These are phyloP conservation scores for Wickerhamomyces tratensis DNA, from an alignment of 805 yeast genomes.

Conservation along the genomic window DNA sequence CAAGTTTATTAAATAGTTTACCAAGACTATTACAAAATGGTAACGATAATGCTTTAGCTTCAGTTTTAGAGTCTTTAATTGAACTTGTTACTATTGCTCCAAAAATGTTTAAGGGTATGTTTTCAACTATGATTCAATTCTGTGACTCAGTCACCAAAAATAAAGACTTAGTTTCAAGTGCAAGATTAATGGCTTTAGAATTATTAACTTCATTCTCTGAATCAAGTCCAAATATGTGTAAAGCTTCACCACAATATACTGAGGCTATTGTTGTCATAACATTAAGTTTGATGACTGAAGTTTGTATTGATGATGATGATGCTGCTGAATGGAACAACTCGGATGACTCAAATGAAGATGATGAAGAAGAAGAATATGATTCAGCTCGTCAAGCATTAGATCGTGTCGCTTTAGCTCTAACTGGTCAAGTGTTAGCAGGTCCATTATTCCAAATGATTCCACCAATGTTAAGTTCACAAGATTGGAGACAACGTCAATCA, in stretches of 20 bases:
- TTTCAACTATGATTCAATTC: slow-evolving; percentile 78
- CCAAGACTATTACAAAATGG: slow-evolving; percentile 77
- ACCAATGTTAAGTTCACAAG: slow-evolving; percentile 60
- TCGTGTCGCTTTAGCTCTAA: slow-evolving; percentile 74
- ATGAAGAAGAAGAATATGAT: slow-evolving; percentile 77
- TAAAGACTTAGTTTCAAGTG: slow-evolving; percentile 64
- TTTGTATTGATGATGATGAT: slow-evolving; percentile 81
- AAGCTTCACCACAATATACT: slow-evolving; percentile 63
- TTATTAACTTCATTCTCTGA: slow-evolving; percentile 86
- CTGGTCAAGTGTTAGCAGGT: slow-evolving; percentile 75
- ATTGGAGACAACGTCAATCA: slow-evolving; percentile 95
- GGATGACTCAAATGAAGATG: slow-evolving; percentile 71
- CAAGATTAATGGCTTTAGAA: slow-evolving; percentile 84
- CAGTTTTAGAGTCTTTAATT: slow-evolving; percentile 81
- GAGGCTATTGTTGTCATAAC: slow-evolving; percentile 63
- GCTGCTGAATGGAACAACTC: slow-evolving; percentile 80
- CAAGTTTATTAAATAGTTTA: slow-evolving; percentile 74
- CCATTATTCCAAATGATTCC: slow-evolving; percentile 85
- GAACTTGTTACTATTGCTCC: slow-evolving; percentile 93
- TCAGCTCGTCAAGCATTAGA: slow-evolving; percentile 95
- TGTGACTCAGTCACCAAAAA: slow-evolving; percentile 78
- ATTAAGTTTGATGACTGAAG: slow-evolving; percentile 83
- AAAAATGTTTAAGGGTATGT: slow-evolving; percentile 86
- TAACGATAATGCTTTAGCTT: slow-evolving; percentile 71
- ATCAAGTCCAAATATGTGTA: slow-evolving; percentile 93